These are phyloP conservation scores for Micractinium conductrix DNA, from an alignment of 139 green algal genomes.

Conservation along the genomic window DNA sequence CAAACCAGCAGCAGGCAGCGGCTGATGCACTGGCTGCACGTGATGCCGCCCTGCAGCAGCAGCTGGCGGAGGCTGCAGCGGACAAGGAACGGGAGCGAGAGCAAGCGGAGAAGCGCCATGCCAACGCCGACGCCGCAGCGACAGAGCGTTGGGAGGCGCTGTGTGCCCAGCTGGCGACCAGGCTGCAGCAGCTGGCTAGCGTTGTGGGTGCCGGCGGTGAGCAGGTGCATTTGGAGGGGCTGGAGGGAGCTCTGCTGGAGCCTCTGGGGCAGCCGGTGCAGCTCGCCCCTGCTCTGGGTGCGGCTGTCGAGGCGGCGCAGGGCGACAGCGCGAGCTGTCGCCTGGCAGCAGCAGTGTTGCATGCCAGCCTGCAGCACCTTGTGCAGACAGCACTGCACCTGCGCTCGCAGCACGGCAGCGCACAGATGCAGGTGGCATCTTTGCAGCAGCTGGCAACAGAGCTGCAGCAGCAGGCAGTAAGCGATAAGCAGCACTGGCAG, in stretches of 20 bases:
- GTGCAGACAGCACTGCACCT: not conserved
- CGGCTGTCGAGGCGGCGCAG: not conserved
- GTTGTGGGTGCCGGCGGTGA: not conserved
- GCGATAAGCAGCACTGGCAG: constrained; percentile 7
- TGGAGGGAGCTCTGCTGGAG: not conserved
- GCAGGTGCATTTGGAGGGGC: not conserved
- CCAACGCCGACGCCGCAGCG: not conserved
- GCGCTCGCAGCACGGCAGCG: not conserved
- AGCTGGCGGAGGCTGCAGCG: not conserved
- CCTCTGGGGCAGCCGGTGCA: not conserved
- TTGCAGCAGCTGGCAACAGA: not conserved
- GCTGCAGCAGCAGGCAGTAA: not conserved
- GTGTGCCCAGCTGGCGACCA: not conserved
- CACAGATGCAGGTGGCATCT: not conserved
- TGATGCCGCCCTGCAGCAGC: constrained; percentile 6
- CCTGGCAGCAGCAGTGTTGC: not conserved
- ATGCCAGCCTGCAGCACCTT: not conserved
- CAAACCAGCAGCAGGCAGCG: not conserved
- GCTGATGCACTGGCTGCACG: not conserved
- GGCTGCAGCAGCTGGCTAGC: not conserved
- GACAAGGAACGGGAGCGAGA: not conserved
- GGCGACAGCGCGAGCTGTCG: not conserved
- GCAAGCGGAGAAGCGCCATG: not conserved
- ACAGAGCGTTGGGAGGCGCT: constrained; percentile 2
- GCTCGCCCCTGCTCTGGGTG: too few relatives aligned